Base-by-base conservation (phyloP, 768 basidiomycete species). In the Pisolithus marmoratus region DNA sequence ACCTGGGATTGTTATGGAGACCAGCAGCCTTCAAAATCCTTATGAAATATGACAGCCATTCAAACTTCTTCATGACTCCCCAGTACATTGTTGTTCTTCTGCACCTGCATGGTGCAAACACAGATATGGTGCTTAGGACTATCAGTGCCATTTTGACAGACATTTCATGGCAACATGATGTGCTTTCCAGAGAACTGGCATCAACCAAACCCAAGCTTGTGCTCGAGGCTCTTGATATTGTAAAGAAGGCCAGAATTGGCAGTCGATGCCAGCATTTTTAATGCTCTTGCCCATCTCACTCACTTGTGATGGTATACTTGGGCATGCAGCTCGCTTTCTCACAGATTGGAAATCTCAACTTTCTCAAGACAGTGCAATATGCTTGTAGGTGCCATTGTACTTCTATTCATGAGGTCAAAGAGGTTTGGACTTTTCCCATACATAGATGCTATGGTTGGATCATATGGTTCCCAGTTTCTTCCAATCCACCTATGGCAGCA, bases 331-430 rank as follows among this genome's bases (percentile, higher is more conserved):
- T 15, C 54, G 54, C 3, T 65, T 80, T 44, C 64, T 82, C 31
- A 53, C 54, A 19, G 54, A 71, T 22, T 38, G 54, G 5, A 31
- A 19, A 5, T 17, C 34, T 12, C 63, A 31, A 0, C 65, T 77
- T 43, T 61, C 72, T 5, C 49, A 48, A 5, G 49, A 59, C 68
- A 72, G 27, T 53, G 63, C 15, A 73, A 75, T 38, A 60, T 68
- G 29, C 53, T 82, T 5, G 46, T 81, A 22, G 60, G 64, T 15
- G 58, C 66, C 5, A 65, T 80, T 26, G 68, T 78, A 20, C 63
- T 66, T 8, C 58, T 15, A 66, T 80, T 40, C 71, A 70, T 46
- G 49, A 59, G 15, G 68, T 69, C 38, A 63, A 72, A 31, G 63
- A 55, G 37, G 59, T 62, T 46, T 64, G 58, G 44, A 57, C 72